These are phyloP conservation scores for Globisporangium nunn DNA, from an alignment of 352 stramenopile genomes.

Conservation along the genomic window DNA sequence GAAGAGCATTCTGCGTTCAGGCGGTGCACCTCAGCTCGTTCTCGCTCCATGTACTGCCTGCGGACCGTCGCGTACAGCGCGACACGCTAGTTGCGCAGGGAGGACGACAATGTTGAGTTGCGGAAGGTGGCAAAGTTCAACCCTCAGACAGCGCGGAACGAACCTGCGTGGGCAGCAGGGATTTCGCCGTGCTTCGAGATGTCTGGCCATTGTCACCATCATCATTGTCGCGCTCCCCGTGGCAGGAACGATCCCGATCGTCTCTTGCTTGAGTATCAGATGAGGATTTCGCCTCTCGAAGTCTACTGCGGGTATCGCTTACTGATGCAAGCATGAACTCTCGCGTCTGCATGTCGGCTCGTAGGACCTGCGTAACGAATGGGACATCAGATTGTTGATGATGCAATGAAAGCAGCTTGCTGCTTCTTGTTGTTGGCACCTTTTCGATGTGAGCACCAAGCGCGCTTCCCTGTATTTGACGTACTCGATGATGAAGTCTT, in stretches of 20 bases:
- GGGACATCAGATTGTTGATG: background rate
- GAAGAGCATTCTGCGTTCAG: background rate
- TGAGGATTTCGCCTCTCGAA: slow-evolving; percentile 10
- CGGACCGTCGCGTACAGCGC: slow-evolving; percentile 44
- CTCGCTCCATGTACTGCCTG: slow-evolving; percentile 53
- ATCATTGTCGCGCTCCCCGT: background rate
- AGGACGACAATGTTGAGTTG: background rate
- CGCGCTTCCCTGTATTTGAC: slow-evolving; percentile 14
- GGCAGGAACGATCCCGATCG: no score
- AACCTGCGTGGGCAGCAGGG: slow-evolving; percentile 13
- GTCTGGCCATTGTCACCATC: background rate
- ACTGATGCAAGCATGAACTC: slow-evolving; percentile 28
- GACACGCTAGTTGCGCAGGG: slow-evolving; percentile 22
- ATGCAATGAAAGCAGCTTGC: background rate
- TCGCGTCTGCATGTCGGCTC: slow-evolving; percentile 26
- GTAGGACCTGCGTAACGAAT: slow-evolving; percentile 15
- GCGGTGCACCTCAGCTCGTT: slow-evolving; percentile 24
- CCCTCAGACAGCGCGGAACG: background rate
- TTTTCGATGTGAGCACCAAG: slow-evolving; percentile 29
- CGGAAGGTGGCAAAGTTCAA: background rate
- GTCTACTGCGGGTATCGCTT: background rate
- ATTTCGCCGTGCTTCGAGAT: slow-evolving; percentile 1
- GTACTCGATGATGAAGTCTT: background rate
- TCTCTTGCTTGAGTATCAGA: background rate
- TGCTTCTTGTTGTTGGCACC: slow-evolving; percentile 11